A percentile compares a stretch with the other conserved stretches of the same genome.
Conservation (phyloP, 2,329 filamentous ascomycete species). For the Scedosporium boydii region DNA sequence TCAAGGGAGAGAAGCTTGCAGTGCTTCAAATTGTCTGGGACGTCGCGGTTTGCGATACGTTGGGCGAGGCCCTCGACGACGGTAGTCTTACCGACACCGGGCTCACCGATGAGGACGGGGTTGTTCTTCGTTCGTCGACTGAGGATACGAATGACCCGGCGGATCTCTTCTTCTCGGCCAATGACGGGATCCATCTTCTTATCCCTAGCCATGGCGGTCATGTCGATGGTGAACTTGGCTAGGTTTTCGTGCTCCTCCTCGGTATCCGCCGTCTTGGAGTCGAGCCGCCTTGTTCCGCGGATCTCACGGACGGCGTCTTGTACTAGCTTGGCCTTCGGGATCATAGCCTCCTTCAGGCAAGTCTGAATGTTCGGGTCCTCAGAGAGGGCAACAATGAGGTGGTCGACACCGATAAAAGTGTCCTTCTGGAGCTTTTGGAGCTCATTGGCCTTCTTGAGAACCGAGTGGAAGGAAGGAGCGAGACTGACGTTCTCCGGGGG, state of each 20-base stretch:
- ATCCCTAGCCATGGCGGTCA: constrained; percentile 92
- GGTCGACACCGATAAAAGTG: constrained; percentile 86
- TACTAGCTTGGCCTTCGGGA: constrained; percentile 83
- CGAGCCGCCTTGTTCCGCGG: constrained; percentile 83
- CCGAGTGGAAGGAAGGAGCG: constrained; percentile 70
- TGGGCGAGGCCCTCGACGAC: constrained; percentile 93
- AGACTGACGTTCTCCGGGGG: constrained; percentile 82
- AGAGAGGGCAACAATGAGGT: constrained; percentile 75
- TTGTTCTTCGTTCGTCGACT: constrained; percentile 97
- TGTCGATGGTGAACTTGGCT: constrained; percentile 97
- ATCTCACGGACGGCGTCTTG: constrained; percentile 88
- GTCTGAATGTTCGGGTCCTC: constrained; percentile 69
- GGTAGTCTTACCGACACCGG: constrained; percentile 96
- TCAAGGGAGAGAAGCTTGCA: constrained; percentile 94
- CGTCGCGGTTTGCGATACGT: constrained; percentile 92
- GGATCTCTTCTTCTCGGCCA: constrained; percentile 90
- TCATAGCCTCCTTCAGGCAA: constrained; percentile 73
- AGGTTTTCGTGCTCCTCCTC: constrained; percentile 92
- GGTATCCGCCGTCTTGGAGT: constrained; percentile 90
- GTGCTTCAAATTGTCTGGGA: constrained; percentile 86
- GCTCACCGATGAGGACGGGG: constrained; percentile 93
- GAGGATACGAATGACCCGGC: constrained; percentile 82
- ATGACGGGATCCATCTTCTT: constrained; percentile 98
- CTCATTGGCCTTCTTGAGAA: constrained; percentile 77
- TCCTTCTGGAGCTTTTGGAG: constrained; percentile 97